These are phyloP conservation scores for Kwoniella sp. DNA, from an alignment of 768 basidiomycete genomes.

Conservation along the genomic window DNA sequence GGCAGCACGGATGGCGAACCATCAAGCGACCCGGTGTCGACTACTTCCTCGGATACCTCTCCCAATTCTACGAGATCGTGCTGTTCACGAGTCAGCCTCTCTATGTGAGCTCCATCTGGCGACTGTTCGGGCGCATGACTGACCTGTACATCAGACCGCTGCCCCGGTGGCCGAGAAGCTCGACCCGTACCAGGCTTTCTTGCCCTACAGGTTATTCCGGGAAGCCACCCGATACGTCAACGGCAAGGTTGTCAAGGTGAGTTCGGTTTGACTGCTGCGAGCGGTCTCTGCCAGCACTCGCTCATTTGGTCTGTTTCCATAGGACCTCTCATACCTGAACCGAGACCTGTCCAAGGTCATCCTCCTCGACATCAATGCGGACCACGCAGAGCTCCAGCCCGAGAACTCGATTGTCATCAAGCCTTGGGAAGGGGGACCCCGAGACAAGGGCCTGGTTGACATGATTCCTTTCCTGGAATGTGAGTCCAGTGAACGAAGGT, in stretches of 20 bases:
- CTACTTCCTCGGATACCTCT: slow-evolving; percentile 95
- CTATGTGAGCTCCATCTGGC: slow-evolving; percentile 62
- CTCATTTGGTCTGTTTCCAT: slow-evolving; percentile 4
- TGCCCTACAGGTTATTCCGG: slow-evolving; percentile 84
- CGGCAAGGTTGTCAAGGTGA: slow-evolving; percentile 78
- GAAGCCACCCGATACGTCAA: slow-evolving; percentile 81
- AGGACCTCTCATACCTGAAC: slow-evolving; percentile 92
- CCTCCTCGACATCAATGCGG: slow-evolving; percentile 75
- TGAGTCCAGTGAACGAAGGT: slow-evolving; percentile 38
- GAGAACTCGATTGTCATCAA: slow-evolving; percentile 82
- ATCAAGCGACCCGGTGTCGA: slow-evolving; percentile 97
- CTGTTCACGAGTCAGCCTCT: slow-evolving; percentile 85
- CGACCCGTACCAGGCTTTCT: slow-evolving; percentile 85
- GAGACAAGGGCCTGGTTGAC: slow-evolving; percentile 72
- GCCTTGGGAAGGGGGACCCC: slow-evolving; percentile 76
- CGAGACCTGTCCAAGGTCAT: slow-evolving; percentile 87
- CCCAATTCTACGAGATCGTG: slow-evolving; percentile 97
- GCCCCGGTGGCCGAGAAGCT: slow-evolving; percentile 84
- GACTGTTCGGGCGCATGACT: neutral
- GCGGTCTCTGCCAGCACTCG: neutral
- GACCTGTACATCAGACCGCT: slow-evolving; percentile 64
- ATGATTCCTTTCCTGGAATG: slow-evolving; percentile 98
- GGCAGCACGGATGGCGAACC: slow-evolving; percentile 91
- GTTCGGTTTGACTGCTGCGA: slow-evolving; percentile 12
- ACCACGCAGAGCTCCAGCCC: slow-evolving; percentile 72